Base-by-base conservation (phyloP, 2,329 filamentous ascomycete genomes). In the Dactylonectria macrodidyma region DNA sequence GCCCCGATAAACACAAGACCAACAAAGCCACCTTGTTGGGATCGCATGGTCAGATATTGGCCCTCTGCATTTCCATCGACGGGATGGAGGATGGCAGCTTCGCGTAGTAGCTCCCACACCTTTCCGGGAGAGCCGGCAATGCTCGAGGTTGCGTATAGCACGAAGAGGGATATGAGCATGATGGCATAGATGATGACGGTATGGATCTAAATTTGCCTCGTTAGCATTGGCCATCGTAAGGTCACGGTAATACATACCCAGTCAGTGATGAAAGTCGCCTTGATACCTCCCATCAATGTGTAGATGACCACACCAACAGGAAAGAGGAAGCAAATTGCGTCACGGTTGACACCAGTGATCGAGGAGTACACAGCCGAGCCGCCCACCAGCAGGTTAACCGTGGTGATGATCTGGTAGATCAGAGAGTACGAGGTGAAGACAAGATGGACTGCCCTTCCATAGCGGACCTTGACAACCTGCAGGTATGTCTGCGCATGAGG, bases 251-350 rank as follows among this genome's bases (percentile, higher is more conserved):
- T 5, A 44, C 58, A n/a, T 66, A 62, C 63, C 63, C 63, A 66
- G 33, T 66, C 63, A 11, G 63, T 66, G 22, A 66, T 58, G 8
- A 66, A 66, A 2, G 63, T 66, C 5, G 63, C 63, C 26, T 66
- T 66, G 47, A 66, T 66, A 14, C 63, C 63, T n/a, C 63, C 63
- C 63, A 62, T 62, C 14, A 66, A 33, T 10, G 63, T 61, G 41
- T 66, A 66, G 24, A 66, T 62, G 30, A 66, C 63, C 3, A 67
- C 59, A 5, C 65, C 65, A 1, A 67, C 62, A 1, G 65, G 65
- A 16, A 67, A 63, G 19, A 67, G 59, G 41, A 67, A 67, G 50
- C 65, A 67, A 26, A 63, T 59, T 3, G 65, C 59, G 59, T 67
- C 65, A 12, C 65, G 59, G 48, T 67, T 67, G 16, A 67, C 59